Evolutionary conservation across 768 basidiomycete species (phyloP).

Genomic region (Calocybe cyanea): DNA sequence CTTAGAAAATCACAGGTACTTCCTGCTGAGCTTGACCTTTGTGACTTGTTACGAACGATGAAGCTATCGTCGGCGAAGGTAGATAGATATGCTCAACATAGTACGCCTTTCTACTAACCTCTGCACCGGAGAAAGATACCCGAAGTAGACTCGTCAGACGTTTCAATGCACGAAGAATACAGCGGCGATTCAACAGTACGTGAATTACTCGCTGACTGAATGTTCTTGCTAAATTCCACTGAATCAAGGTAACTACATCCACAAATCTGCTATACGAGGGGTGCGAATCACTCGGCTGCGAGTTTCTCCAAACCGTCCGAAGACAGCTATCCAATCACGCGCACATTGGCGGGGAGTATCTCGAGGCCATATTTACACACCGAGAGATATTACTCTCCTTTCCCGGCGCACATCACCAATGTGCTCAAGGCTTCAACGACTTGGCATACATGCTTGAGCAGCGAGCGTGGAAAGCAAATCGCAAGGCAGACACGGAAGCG

Average conservation of each 20-base stretch:
- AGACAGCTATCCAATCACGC: constrained; percentile 48
- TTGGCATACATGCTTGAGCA: constrained; percentile 61
- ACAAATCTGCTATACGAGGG: constrained; percentile 37
- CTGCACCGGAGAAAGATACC: constrained; percentile 42
- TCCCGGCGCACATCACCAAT: constrained; percentile 60
- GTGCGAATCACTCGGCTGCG: constrained; percentile 48
- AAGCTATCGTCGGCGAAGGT: constrained; percentile 29
- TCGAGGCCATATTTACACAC: constrained; percentile 76
- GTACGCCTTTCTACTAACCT: constrained; percentile 15
- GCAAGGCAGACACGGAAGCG: constrained; percentile 68
- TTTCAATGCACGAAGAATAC: constrained; percentile 42
- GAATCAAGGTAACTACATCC: constrained; percentile 39
- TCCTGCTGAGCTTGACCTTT: constrained; percentile 44
- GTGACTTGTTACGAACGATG: constrained; percentile 49
- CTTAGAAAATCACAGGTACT: background rate
- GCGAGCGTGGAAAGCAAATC: constrained; percentile 66
- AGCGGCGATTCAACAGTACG: constrained; percentile 42
- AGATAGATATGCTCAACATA: constrained; percentile 22
- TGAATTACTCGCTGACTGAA: too few relatives aligned
- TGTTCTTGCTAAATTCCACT: constrained; percentile 22
- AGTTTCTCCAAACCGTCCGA: constrained; percentile 57
- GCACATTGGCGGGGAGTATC: constrained; percentile 71
- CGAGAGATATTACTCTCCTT: constrained; percentile 63
- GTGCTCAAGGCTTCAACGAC: constrained; percentile 61
- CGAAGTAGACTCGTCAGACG: constrained; percentile 37